phyloP scores from a whole-genome alignment of 2,329 filamentous ascomycete genomes.

The Aspergillus hiratsukae region DNA sequence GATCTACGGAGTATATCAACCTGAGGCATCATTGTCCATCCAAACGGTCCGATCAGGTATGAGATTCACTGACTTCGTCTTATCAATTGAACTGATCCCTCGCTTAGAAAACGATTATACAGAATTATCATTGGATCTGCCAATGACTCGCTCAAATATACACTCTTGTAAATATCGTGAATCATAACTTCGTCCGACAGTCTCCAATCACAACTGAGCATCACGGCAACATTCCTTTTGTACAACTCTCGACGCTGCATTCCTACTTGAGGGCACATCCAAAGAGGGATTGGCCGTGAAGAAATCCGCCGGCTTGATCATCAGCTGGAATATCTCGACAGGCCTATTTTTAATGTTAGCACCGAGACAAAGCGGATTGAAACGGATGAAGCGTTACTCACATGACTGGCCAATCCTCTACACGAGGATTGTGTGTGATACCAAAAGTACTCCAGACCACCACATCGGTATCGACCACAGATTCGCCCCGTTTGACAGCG shows the following conservation, averaged over 20 bases:
- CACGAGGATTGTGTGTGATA: conserved; percentile 42
- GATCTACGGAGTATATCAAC: background rate
- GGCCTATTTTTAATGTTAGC: conserved; percentile 22
- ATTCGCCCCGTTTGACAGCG: conserved; percentile 28
- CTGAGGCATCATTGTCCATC: background rate
- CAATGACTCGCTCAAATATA: background rate
- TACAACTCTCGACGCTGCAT: conserved; percentile 27
- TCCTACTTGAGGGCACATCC: conserved; percentile 47
- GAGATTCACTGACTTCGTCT: background rate
- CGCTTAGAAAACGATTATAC: background rate
- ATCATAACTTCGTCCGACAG: background rate
- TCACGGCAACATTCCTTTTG: conserved; percentile 30
- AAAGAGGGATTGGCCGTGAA: conserved; percentile 51
- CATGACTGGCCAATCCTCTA: conserved; percentile 45
- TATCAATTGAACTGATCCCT: background rate
- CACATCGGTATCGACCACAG: conserved; percentile 38
- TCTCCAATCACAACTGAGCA: conserved; percentile 22
- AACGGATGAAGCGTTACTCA: conserved; percentile 13
- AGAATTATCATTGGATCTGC: background rate
- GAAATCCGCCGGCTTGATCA: conserved; percentile 50
- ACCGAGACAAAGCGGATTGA: background rate
- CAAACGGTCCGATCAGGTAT: no score
- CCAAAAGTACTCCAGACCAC: conserved; percentile 44
- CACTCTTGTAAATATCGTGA: background rate
- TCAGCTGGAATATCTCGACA: conserved; percentile 35